These are phyloP conservation scores for Talaromyces verruculosus DNA, from an alignment of 2,329 filamentous ascomycete species.

Conservation along the genomic window DNA sequence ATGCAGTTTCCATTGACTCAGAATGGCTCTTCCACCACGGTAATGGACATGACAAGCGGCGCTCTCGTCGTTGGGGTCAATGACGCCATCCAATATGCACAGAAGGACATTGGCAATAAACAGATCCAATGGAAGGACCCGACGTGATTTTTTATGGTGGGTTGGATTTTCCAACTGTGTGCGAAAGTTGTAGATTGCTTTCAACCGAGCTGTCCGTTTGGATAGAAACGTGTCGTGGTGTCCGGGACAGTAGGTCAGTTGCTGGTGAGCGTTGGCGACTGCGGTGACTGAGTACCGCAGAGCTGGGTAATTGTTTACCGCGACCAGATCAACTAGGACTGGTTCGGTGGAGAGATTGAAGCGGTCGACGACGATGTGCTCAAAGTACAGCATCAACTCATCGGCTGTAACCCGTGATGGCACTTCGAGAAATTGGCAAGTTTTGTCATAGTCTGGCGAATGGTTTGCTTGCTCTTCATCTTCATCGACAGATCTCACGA, in stretches of 20 bases:
- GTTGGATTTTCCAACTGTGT: slow-evolving; percentile 35
- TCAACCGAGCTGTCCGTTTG: slow-evolving; percentile 21
- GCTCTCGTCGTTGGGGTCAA: slow-evolving; percentile 35
- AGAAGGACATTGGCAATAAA: slow-evolving; percentile 48
- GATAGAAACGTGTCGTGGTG: slow-evolving; percentile 13
- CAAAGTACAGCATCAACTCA: slow-evolving; percentile 23
- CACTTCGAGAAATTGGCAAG: background rate
- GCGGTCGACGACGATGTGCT: slow-evolving; percentile 22
- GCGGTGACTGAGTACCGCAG: slow-evolving; percentile 23
- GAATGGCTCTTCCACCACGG: slow-evolving; percentile 40
- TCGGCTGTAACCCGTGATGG: slow-evolving; percentile 16
- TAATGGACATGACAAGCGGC: slow-evolving; percentile 40
- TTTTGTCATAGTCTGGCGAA: background rate
- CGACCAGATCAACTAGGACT: slow-evolving; percentile 20
- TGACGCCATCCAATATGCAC: slow-evolving; percentile 45
- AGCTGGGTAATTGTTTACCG: slow-evolving; percentile 22
- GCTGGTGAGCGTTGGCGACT: slow-evolving; percentile 24
- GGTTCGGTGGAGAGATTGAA: slow-evolving; percentile 22
- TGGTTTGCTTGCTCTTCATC: background rate
- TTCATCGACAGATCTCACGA: background rate
- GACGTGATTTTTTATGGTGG: background rate
- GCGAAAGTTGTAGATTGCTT: slow-evolving; percentile 23
- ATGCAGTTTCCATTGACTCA: slow-evolving; percentile 28
- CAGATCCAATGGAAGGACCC: slow-evolving; percentile 34
- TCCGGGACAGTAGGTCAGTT: slow-evolving; percentile 14